These are phyloP conservation scores for Penicillium lividum DNA, from an alignment of 495 filamentous ascomycete species.

Conservation along the genomic window DNA sequence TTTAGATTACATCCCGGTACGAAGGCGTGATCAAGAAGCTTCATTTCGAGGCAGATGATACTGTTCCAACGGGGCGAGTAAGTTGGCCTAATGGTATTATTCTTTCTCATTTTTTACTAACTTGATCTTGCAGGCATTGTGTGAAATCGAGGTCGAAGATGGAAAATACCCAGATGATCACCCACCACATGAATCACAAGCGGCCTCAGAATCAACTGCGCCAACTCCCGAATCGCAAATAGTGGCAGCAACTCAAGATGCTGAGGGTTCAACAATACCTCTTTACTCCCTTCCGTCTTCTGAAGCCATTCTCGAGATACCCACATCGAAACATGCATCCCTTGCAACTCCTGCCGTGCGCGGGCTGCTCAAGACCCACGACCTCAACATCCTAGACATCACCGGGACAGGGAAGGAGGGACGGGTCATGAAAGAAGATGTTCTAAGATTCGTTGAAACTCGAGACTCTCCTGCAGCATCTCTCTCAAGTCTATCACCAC, in stretches of 20 bases:
- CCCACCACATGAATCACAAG: slow-evolving; percentile 34
- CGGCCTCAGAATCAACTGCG: slow-evolving; percentile 32
- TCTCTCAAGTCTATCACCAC: slow-evolving; percentile 3
- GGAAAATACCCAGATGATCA: slow-evolving; percentile 59
- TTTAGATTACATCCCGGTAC: slow-evolving; percentile 87
- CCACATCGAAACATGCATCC: slow-evolving; percentile 57
- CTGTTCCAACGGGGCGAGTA: slow-evolving; percentile 86
- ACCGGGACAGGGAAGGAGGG: slow-evolving; percentile 89
- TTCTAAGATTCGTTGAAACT: slow-evolving; percentile 64
- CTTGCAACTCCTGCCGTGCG: slow-evolving; percentile 93
- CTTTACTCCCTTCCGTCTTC: background rate
- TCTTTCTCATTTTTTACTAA: slow-evolving; percentile 3
- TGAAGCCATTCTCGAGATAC: slow-evolving; percentile 3
- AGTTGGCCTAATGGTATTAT: background rate
- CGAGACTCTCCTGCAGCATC: slow-evolving; percentile 23
- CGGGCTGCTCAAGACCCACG: slow-evolving; percentile 75
- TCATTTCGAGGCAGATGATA: slow-evolving; percentile 93
- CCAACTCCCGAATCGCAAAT: slow-evolving; percentile 18
- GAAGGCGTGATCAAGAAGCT: slow-evolving; percentile 95
- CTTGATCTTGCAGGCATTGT: slow-evolving; percentile 40
- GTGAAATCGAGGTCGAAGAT: slow-evolving; percentile 59
- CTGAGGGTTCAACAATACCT: slow-evolving; percentile 19
- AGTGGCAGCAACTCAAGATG: slow-evolving; percentile 20
- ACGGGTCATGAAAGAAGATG: slow-evolving; percentile 89
- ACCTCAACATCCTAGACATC: slow-evolving; percentile 74